Evolutionary conservation across 2,329 filamentous ascomycete species (phyloP).

Genomic region (Talaromyces sp.): DNA sequence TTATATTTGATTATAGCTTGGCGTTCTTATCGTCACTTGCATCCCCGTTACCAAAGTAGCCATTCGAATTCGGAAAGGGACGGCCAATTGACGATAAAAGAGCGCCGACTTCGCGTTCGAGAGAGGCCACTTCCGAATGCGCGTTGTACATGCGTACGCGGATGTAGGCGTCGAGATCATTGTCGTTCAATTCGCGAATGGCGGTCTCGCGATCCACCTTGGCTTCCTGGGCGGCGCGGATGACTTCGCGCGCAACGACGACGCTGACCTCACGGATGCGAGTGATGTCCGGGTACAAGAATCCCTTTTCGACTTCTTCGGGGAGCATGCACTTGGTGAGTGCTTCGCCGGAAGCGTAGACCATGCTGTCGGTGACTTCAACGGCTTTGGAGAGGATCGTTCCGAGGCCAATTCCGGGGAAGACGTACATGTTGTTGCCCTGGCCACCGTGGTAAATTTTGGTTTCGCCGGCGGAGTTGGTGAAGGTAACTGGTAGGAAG

Average conservation of each 20-base stretch:
- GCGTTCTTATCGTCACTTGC: conserved; percentile 7
- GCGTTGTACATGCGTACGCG: conserved; percentile 50
- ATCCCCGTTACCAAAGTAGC: neutral
- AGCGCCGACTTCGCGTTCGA: conserved; percentile 47
- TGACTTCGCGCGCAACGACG: conserved; percentile 82
- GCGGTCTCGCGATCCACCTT: conserved; percentile 58
- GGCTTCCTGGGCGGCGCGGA: conserved; percentile 82
- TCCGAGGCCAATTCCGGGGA: conserved; percentile 91
- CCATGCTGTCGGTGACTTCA: conserved; percentile 89
- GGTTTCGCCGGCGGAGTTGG: conserved; percentile 55
- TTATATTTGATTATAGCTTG: conserved; percentile 9
- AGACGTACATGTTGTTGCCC: conserved; percentile 84
- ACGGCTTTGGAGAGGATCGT: conserved; percentile 87
- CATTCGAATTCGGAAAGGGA: conserved; percentile 1
- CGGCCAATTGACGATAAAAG: conserved; percentile 35
- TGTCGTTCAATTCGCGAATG: conserved; percentile 44
- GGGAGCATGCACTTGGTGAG: conserved; percentile 73
- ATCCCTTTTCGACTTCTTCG: conserved; percentile 76
- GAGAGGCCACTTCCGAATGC: conserved; percentile 44
- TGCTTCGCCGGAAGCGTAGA: conserved; percentile 85
- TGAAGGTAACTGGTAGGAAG: conserved; percentile 70
- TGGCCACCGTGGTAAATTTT: conserved; percentile 74
- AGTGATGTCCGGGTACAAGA: conserved; percentile 87
- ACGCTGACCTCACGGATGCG: conserved; percentile 89
- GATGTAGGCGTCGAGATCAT: conserved; percentile 47